These are phyloP conservation scores for Zalaria obscura DNA, from an alignment of 2,329 filamentous ascomycete species.

Conservation along the genomic window DNA sequence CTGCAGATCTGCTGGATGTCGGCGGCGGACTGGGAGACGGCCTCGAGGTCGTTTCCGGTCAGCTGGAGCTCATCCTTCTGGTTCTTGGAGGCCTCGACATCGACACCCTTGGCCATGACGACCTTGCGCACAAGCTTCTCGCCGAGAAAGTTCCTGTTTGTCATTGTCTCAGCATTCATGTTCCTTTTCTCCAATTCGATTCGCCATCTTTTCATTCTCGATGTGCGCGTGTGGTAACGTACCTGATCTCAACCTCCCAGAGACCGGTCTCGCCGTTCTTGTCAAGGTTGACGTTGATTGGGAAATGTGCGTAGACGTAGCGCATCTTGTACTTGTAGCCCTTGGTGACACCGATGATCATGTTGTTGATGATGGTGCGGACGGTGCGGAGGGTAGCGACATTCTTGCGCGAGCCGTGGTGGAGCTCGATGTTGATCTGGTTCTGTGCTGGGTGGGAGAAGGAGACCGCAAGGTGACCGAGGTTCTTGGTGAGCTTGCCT, in stretches of 20 bases:
- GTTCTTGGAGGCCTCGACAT: constrained; percentile 76
- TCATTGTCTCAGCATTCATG: constrained; percentile 8
- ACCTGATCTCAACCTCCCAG: constrained; percentile 94
- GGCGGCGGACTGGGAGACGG: constrained; percentile 93
- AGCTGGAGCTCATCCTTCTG: constrained; percentile 97
- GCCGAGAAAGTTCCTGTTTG: constrained; percentile 82
- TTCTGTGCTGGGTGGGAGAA: constrained; percentile 80
- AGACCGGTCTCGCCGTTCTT: constrained; percentile 85
- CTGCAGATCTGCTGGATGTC: constrained; percentile 99
- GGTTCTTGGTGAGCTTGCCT: constrained; percentile 95
- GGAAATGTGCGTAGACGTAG: constrained; percentile 99
- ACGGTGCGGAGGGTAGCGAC: constrained; percentile 96
- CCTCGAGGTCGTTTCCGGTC: constrained; percentile 87
- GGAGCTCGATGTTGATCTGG: constrained; percentile 90
- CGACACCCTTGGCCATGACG: constrained; percentile 77
- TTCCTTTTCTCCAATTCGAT: constrained; percentile 1
- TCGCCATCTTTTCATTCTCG: not conserved
- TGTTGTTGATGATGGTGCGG: constrained; percentile 95
- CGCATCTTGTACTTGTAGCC: constrained; percentile 99
- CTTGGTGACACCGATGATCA: constrained; percentile 96
- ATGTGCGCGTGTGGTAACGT: constrained; percentile 26
- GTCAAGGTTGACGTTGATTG: constrained; percentile 99
- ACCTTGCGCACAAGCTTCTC: constrained; percentile 98
- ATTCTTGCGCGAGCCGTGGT: constrained; percentile 97
- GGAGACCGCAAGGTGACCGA: constrained; percentile 90